Evolutionary conservation across 345 rosid genomes (phyloP).

Genomic region (Carallia brachiata): DNA sequence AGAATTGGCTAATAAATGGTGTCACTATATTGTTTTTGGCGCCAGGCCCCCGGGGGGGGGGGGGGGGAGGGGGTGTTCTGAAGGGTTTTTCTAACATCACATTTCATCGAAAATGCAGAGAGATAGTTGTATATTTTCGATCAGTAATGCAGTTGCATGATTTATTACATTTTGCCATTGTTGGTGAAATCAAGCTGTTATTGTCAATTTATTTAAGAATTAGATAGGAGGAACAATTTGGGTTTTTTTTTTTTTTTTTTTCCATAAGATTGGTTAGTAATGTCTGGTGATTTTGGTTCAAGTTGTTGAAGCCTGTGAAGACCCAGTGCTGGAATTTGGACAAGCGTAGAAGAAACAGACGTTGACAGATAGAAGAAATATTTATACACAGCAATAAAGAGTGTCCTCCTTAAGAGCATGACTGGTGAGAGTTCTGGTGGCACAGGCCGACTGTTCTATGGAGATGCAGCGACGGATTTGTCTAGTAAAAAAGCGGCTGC

Average conservation of each 20-base stretch:
- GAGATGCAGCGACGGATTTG: constrained; percentile 24
- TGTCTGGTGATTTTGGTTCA: not conserved
- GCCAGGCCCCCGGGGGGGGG: too few species aligned
- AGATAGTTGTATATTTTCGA: not conserved
- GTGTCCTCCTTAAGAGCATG: constrained; percentile 35
- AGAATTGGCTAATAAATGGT: constrained; percentile 2
- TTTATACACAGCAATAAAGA: not conserved
- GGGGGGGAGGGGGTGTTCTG: too few species aligned
- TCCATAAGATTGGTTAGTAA: not conserved
- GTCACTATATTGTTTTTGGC: not conserved
- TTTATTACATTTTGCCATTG: not conserved
- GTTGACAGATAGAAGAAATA: not conserved
- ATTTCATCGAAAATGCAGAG: not conserved
- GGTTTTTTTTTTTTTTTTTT: not conserved
- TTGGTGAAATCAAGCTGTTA: constrained; percentile 1
- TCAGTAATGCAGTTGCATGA: not conserved
- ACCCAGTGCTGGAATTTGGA: constrained; percentile 2
- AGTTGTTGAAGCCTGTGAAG: constrained; percentile 6
- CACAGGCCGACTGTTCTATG: constrained; percentile 33
- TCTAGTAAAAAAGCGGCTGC: constrained; percentile 8
- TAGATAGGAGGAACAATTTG: constrained; percentile 7
- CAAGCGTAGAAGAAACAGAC: not conserved
- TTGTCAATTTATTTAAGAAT: not conserved
- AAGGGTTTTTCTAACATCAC: not conserved
- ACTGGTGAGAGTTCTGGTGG: constrained; percentile 43